phyloP scores from a whole-genome alignment of 345 rosid species.

The Bruguiera sexangula region DNA sequence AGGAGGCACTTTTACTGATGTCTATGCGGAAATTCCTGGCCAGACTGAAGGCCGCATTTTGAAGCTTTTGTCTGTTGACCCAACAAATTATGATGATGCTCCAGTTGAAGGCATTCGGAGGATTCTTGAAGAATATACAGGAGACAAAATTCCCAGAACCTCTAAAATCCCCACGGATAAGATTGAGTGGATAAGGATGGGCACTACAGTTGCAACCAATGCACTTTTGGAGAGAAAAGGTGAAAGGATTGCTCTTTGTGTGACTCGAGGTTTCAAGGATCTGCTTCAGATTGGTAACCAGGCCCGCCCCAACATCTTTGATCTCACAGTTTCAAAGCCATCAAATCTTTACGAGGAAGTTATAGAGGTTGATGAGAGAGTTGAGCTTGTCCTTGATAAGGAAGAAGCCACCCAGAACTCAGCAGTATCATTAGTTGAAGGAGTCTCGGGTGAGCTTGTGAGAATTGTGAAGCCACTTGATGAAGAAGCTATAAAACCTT shows the following conservation, averaged over 20 bases:
- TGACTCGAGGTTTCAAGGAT: constrained; percentile 80
- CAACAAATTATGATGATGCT: constrained; percentile 91
- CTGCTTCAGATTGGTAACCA: constrained; percentile 95
- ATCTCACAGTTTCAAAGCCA: constrained; percentile 76
- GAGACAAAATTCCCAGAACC: constrained; percentile 59
- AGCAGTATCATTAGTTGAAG: constrained; percentile 38
- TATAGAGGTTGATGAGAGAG: constrained; percentile 86
- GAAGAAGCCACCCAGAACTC: constrained; percentile 26
- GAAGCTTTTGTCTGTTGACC: constrained; percentile 93
- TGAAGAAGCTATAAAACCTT: constrained; percentile 54
- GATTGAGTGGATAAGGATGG: constrained; percentile 98
- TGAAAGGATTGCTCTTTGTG: constrained; percentile 85
- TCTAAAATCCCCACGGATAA: constrained; percentile 80
- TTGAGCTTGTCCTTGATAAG: constrained; percentile 58
- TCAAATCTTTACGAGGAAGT: constrained; percentile 84
- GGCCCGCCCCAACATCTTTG: constrained; percentile 85
- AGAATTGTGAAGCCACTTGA: constrained; percentile 69
- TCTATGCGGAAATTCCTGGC: constrained; percentile 94
- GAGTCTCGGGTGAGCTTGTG: constrained; percentile 85
- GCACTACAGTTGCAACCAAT: constrained; percentile 93
- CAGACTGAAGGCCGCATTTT: constrained; percentile 60
- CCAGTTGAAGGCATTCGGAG: constrained; percentile 92
- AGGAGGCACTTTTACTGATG: constrained; percentile 96
- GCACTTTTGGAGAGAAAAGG: constrained; percentile 96
- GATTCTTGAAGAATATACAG: constrained; percentile 74